Evolutionary conservation across 345 rosid species (phyloP).

Genomic region (Gossypium raimondii): DNA sequence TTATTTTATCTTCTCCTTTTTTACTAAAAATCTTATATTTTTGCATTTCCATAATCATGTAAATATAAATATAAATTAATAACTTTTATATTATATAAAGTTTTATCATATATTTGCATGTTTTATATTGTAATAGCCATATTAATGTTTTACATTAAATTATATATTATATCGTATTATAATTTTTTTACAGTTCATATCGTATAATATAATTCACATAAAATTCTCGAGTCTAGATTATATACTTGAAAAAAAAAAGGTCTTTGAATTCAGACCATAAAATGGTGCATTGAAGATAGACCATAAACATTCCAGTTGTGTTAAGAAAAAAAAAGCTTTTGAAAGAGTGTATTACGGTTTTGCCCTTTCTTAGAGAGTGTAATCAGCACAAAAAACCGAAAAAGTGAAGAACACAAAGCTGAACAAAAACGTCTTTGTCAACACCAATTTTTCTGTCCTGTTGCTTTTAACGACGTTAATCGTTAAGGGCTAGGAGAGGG

Average conservation of each 20-base stretch:
- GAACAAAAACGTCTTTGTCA: slow-evolving; percentile 5
- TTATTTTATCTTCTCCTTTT: neutral
- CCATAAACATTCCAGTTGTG: neutral
- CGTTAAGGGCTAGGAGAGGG: neutral
- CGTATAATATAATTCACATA: neutral
- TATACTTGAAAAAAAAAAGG: neutral
- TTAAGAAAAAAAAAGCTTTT: neutral
- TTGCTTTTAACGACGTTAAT: slow-evolving; percentile 9
- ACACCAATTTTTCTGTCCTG: slow-evolving; percentile 17
- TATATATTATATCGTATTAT: too few relatives aligned
- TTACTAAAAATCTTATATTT: neutral
- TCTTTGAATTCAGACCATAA: neutral
- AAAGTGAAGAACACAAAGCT: slow-evolving; percentile 17
- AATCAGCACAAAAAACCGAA: slow-evolving; percentile 18
- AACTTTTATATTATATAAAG: neutral
- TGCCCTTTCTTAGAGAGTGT: neutral
- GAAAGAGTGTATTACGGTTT: neutral
- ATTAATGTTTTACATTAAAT: too few relatives aligned
- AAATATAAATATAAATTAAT: too few relatives aligned
- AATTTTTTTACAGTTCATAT: neutral
- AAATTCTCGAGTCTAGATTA: neutral
- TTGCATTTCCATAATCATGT: neutral
- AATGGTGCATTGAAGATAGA: neutral
- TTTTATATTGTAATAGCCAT: neutral
- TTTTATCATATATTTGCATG: neutral